Evolutionary conservation across 805 yeast species (phyloP), one percentile per base, ranked within the genome.

Genomic region (Zygosaccharomyces siamensis): DNA sequence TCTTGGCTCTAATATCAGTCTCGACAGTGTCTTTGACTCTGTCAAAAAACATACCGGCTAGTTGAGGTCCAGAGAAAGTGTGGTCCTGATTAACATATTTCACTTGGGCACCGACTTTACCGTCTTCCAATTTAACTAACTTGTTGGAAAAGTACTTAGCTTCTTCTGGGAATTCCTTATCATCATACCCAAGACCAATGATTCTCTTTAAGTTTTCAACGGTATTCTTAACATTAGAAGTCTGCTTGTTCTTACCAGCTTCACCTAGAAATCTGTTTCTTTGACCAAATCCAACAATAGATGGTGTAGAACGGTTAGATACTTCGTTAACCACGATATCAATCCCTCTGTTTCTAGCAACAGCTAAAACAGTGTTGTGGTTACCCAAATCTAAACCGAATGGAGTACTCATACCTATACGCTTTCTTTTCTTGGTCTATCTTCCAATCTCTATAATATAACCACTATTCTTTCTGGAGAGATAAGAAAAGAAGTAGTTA

Each of bases 341-440:
- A 68, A 93, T 93, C 68, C 98, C 98, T 77, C 98, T 84, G 82
- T 92, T 93, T 71, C 92, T 86, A 55, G 99, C 99, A 68, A 95
- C 85, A 38, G 95, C 98, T 68, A 92, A 80, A 60, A 92, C 97
- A 56, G 96, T 83, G 78, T 80, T 86, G 78, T 81, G 79, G 76
- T 89, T 89, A 75, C 99, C 99, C 69, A 93, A 85, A 81, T 93
- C 99, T 72, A 93, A 84, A 77, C 99, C 99, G 67, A 90, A 86
- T 73, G 96, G 96, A 68, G 84, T 79, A 72, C 95, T 86, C 96
- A 89, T 89, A 33, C 49, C 71, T 51, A 44, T 44, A 47, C n/a
- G n/a, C 20, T 39, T 28, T 26, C 35, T 41, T 16, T 33, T 26
- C 35, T 41, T 16, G 8, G 37, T 33, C 37, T 33, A 33, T 33